Evolutionary conservation across 1,284 basidiomycete species (phyloP), one percentile per base, ranked within the genome.

Genomic region (Caloboletus firmus): DNA sequence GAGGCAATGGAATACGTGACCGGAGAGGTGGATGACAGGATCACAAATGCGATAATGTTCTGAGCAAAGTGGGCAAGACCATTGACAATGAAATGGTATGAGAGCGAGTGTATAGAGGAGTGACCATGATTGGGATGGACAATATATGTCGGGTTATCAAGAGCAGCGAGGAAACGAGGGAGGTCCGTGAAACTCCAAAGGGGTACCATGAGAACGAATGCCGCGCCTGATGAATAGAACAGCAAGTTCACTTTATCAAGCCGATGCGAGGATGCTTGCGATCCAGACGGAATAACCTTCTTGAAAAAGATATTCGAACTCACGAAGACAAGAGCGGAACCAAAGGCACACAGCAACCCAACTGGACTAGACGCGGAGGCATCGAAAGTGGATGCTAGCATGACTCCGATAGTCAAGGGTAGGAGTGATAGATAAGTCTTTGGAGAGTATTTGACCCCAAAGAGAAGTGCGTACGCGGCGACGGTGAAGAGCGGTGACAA

Each of bases 291-390:
- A 80, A 99, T 89, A 57, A 99, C 87, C 78, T 98, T 98, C 76
- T 99, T 99, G 82, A 96, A 97, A 74, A 96, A 98, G 65, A 99
- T 98, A 75, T 99, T 99, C 61, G 95, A 95, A 56, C 91, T 93
- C 48, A 99, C 97, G 69, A 99, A 98, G 61, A 99, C 86, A 56
- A 98, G 74, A 24, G 95, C 95, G 15, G 93, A 96, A 36, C 94
- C 94, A 65, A 98, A 93, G 4, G 95, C 94, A 70, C 91, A 96
- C 15, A 95, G 74, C 24, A 98, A 76, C 18, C 95, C 95, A 44
- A 89, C 74, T 7, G 83, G 74, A 71, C 95, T 96, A 43, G 90
- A 92, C 6, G 86, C 84, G 4, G 92, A 91, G 52, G 95, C 77
- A 73, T 97, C 94, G 66, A 93, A 95, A 13, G 94, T 95, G 72